These are phyloP conservation scores for Lachnellula occidentalis DNA, from an alignment of 2,329 filamentous ascomycete species.

Conservation along the genomic window DNA sequence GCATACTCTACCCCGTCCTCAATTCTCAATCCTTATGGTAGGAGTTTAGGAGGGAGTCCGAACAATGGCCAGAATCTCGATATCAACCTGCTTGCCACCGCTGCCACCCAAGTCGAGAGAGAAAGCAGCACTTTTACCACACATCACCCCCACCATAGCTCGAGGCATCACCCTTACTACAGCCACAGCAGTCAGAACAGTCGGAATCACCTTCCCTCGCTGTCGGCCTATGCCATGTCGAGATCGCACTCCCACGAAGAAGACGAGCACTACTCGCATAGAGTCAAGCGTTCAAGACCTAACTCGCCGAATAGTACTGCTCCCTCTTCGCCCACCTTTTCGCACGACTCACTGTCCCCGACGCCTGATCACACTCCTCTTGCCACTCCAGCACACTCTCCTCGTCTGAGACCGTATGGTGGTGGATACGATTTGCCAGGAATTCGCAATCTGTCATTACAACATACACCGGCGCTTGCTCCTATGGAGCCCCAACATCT, in stretches of 20 bases:
- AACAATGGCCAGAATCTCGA: slow-evolving; percentile 37
- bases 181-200: slow-evolving; percentile 37
- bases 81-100: slow-evolving; percentile 55
- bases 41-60: slow-evolving; percentile 38
- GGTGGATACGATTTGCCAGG: slow-evolving; percentile 78
- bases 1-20: slow-evolving; percentile 53
- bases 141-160: slow-evolving; percentile 34
- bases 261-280: slow-evolving; percentile 70
- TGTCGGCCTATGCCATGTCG: slow-evolving; percentile 91
- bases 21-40: slow-evolving; percentile 44
- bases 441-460: slow-evolving; percentile 66
- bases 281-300: slow-evolving; percentile 83
- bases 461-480: slow-evolving; percentile 59
- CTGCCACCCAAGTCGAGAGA: slow-evolving; percentile 57
- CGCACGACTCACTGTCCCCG: slow-evolving; percentile 89
- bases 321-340: slow-evolving; percentile 92
- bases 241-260: slow-evolving; percentile 77
- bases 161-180: slow-evolving; percentile 46
- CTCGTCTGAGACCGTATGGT: slow-evolving; percentile 70
- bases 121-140: slow-evolving; percentile 39
- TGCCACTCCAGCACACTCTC: slow-evolving; percentile 91
- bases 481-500: slow-evolving; percentile 54
- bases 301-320: slow-evolving; percentile 94
- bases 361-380: slow-evolving; percentile 99
- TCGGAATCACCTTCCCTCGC: slow-evolving; percentile 41